These are phyloP conservation scores for Tricholoma terreum DNA, from an alignment of 768 basidiomycete genomes.

Conservation along the genomic window DNA sequence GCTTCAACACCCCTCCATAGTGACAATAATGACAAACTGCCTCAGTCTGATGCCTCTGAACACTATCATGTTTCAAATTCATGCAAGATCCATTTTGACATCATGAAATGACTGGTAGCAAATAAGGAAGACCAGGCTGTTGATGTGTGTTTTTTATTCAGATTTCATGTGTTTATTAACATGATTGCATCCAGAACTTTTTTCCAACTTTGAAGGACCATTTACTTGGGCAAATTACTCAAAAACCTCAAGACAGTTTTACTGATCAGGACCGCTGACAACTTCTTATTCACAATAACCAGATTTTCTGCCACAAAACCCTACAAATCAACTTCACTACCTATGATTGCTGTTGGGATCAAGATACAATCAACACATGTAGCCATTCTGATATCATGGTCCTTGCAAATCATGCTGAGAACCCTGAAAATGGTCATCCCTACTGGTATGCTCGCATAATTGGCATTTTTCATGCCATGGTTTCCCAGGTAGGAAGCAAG, in stretches of 20 bases:
- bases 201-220: slow-evolving; percentile 24
- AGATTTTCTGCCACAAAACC: background rate
- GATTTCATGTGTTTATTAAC: background rate
- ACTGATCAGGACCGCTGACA: background rate
- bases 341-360: slow-evolving; percentile 38
- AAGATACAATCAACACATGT: slow-evolving; percentile 40
- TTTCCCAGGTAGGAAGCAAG: background rate
- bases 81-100: background rate
- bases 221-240: slow-evolving; percentile 20
- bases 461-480: slow-evolving; percentile 20
- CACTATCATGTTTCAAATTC: background rate
- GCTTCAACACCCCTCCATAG: background rate
- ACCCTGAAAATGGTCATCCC: slow-evolving; percentile 19
- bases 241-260: background rate
- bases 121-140: background rate
- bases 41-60: background rate
- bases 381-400: slow-evolving; percentile 38
- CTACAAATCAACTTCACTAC: slow-evolving; percentile 39
- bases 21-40: background rate
- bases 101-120: background rate
- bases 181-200: slow-evolving; percentile 18
- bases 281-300: background rate
- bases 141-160: background rate
- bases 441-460: slow-evolving; percentile 34
- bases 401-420: slow-evolving; percentile 6